Percentiles rank a stretch among this genome's conserved stretches.
phyloP scores from a whole-genome alignment of 345 rosid species.

The Citropsis articulata region DNA sequence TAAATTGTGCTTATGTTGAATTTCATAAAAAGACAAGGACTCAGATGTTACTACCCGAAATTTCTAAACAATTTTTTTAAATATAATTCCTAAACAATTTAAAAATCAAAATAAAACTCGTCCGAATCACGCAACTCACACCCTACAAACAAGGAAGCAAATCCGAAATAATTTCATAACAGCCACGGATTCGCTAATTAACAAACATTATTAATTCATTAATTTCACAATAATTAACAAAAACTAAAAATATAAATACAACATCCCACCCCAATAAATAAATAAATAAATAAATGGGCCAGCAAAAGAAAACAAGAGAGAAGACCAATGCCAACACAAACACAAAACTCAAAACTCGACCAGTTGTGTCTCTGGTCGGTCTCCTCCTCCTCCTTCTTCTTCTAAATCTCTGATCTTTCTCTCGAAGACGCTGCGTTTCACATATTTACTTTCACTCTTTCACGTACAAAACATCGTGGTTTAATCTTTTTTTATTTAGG shows the following conservation, averaged over 20 bases:
- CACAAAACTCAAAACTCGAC: not conserved
- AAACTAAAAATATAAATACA: not conserved
- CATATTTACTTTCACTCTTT: not conserved
- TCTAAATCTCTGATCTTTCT: conserved; percentile 4
- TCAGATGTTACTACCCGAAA: no score
- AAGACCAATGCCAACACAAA: not conserved
- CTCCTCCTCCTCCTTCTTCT: not conserved
- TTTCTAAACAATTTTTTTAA: not conserved
- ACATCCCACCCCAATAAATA: not conserved
- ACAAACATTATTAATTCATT: not conserved
- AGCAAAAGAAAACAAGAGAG: not conserved
- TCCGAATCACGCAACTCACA: not conserved
- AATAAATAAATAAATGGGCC: no score
- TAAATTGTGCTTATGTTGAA: not conserved
- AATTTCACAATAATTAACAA: not conserved
- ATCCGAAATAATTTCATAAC: not conserved
- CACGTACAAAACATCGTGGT: not conserved
- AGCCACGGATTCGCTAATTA: not conserved
- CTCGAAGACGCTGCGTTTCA: conserved; percentile 8
- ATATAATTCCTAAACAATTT: not conserved
- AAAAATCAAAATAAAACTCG: not conserved
- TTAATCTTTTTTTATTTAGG: not conserved
- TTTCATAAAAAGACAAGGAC: not conserved
- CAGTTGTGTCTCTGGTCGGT: not conserved
- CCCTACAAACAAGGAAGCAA: not conserved